phyloP scores from a whole-genome alignment of 345 rosid genomes.

The Gossypium herbaceum region DNA sequence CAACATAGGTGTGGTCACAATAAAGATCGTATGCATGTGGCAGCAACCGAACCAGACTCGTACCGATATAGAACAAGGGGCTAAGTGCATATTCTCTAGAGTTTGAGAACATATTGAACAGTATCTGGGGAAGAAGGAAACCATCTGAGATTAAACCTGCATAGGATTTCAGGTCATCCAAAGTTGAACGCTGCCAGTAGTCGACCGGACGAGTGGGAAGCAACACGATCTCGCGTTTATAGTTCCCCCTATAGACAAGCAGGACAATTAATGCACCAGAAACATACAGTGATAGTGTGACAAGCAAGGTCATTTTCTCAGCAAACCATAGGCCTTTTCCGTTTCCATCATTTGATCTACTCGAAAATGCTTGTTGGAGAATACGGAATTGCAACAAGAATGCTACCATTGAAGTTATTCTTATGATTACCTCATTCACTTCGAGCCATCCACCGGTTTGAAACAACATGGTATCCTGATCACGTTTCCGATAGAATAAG shows the following conservation, averaged over 20 bases:
- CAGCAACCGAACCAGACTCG: conserved; percentile 31
- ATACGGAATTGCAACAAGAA: conserved; percentile 40
- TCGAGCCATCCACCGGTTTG: conserved; percentile 37
- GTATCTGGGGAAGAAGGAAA: conserved; percentile 50
- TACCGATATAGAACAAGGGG: conserved; percentile 32
- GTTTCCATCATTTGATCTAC: conserved; percentile 21
- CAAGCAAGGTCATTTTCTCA: conserved; percentile 37
- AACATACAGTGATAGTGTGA: conserved; percentile 31
- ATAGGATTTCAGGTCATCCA: conserved; percentile 33
- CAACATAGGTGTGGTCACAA: conserved; percentile 24
- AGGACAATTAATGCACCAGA: conserved; percentile 36
- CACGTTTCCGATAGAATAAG: conserved; percentile 21
- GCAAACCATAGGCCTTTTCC: conserved; percentile 30
- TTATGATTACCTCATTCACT: conserved; percentile 39
- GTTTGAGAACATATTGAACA: conserved; percentile 36
- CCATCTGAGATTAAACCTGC: conserved; percentile 43
- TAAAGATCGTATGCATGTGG: conserved; percentile 56
- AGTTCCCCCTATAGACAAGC: conserved; percentile 18
- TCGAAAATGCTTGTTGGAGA: conserved; percentile 40
- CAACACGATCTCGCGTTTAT: not conserved
- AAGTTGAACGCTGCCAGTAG: conserved; percentile 17
- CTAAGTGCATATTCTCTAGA: conserved; percentile 33
- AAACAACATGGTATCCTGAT: conserved; percentile 21
- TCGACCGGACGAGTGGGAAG: not conserved
- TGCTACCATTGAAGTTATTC: conserved; percentile 44